Base-by-base conservation (phyloP, 2,329 filamentous ascomycete species). In the Pestalotiopsis sp. region DNA sequence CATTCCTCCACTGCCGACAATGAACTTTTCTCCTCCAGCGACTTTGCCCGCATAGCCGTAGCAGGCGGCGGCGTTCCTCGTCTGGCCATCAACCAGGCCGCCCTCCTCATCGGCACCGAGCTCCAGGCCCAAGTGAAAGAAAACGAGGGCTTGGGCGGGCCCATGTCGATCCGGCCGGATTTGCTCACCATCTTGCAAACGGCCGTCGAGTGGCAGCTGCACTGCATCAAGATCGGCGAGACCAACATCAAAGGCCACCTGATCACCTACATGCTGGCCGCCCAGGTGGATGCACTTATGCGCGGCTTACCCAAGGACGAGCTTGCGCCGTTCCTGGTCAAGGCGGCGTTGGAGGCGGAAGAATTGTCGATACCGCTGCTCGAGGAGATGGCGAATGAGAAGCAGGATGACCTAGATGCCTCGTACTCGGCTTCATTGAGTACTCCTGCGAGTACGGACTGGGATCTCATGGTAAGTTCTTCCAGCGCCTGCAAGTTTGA, bases 51-150 rank as follows among this genome's bases (percentile, higher is more conserved):
- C 2, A 73, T 87, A 1, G 73, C 79, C 0, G 72, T 73, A 11
- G 82, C 78, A 56, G 80, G 81, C 4, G 78, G 80, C 0, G 83
- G 83, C 66, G 79, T 85, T 71, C 83, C 84, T 74, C 76, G 80
- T 3, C 75, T 74, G 0, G 72, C 80, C 6, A 65, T 77, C 0
- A 75, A 78, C 31, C 79, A 84, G 7, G 75, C 80, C 0, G 72
- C 75, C 4, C 70, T 85, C 4, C 70, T 82, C 27, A 73, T 86
- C 12, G 74, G 77, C 0, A 70, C 80, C 0, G 85, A 87, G 67
- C 74, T 87, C 0, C 77, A 77, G 27, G 73, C 76, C 2, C 80
- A 83, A 56, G 58, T 84, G 0, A 74, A 78, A 60, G 83, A 86
- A 56, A 79, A 84, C 3, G 80, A 81, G 0, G 73, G 79, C 0